Base-by-base conservation (phyloP, 2,329 filamentous ascomycete species). In the Fusarium falciforme region DNA sequence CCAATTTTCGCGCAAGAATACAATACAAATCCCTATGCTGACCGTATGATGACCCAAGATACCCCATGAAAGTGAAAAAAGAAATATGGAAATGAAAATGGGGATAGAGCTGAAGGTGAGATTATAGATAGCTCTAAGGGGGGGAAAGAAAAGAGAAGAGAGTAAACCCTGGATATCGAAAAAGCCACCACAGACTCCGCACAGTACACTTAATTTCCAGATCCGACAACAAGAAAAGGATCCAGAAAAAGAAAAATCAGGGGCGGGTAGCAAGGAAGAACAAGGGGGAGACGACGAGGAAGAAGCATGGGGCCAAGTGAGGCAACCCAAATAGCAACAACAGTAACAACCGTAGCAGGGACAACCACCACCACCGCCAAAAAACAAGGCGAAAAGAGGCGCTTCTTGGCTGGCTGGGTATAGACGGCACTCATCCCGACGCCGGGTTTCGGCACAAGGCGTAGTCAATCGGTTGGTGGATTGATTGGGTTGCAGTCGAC, bases 111-210 rank as follows among this genome's bases (percentile, higher is more conserved):
- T 44, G 7, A 57, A 71, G 52, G 52, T 61, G 14, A 64, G 44
- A 29, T 29, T 42, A 35, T 27, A 55, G 62, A 36, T 38, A 42
- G 27, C 36, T 47, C 35, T 36, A 22, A 64, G 49, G 60, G 49
- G 52, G 27, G 29, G 47, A 16, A 55, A 36, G 38, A 44, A 5
- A 67, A 57, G n/a, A 54, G 27, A 42, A 58, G 38, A 60, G 67
- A 70, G 33, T 49, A 42, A 68, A 65, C 40, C 38, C 68, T 68
- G 63, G 72, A 72, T 68, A 76, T 73, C 64, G 60, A 68, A 55
- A 36, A 66, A 70, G 68, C 66, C 59, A 67, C 71, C 67, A n/a
- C 57, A 44, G 65, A 68, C 72, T 77, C 72, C 61, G 35, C 74
- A 58, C 58, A 65, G 64, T 62, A 58, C 58, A 65, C 60, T 17